Evolutionary conservation across 768 basidiomycete species (phyloP), one percentile per base, ranked within the genome.

Genomic region (Rubroboletus satanas): DNA sequence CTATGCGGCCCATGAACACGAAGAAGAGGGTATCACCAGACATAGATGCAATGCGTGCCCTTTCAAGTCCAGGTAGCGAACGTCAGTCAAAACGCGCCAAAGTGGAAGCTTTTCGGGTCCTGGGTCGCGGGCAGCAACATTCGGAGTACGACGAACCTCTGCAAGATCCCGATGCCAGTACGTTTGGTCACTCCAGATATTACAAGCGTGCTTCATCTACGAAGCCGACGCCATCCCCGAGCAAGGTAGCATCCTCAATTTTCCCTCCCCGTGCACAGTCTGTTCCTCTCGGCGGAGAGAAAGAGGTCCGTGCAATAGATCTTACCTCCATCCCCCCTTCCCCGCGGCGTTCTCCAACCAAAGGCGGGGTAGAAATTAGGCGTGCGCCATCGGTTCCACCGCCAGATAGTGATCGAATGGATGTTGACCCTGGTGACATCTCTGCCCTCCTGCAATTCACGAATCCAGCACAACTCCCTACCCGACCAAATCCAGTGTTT

Each of bases 1-100:
- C 46, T 1, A 50, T 23, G 17, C 41, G 49, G 54, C 52, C 60
- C 41, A 17, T 49, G 17, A 33, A 45, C 21, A 54, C 58, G 45
- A 72, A 71, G 62, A 70, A 73, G 51, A 60, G 72, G 42, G 6
- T 52, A n/a, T 71, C 71, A 4, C 66, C 70, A 9, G 68, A 71
- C 32, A 50, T 59, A 7, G 61, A 62, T n/a, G 23, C 56, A 29
- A 43, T 49, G 1, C 58, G 51, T 47, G 6, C 39, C 7, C 29
- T 52, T 53, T 46, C 58, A 44, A 62, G 55, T 54, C 60, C 56
- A 5, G 48, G 52, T 10, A 45, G 35, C 49, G 42, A 61, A 8
- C 71, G 48, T 38, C 50, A 58, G 44, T 42, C 63, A 18, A 71
- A 71, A 56, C 68, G 69, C 10, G 58, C 52, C 46, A 71, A 69